Conservation (phyloP, 176 grass and related monocot genomes). For the Areca catechu region DNA sequence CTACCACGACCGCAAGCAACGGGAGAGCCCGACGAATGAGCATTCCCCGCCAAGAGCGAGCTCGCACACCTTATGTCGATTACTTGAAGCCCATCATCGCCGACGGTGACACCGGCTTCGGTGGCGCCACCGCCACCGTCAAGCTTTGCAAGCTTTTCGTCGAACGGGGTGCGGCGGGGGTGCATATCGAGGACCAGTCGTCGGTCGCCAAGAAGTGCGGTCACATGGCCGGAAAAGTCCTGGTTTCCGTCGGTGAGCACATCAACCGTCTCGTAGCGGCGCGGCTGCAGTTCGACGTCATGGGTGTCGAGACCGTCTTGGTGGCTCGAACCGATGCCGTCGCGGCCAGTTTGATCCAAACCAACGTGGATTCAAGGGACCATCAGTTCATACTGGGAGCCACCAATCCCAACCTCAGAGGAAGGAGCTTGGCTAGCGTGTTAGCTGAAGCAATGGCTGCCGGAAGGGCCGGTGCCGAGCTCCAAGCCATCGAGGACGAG, state of each 20-base stretch:
- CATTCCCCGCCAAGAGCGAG: constrained; percentile 36
- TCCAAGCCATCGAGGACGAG: constrained; percentile 69
- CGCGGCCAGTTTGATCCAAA: constrained; percentile 76
- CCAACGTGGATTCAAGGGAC: constrained; percentile 77
- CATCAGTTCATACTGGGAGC: constrained; percentile 86
- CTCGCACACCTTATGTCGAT: constrained; percentile 33
- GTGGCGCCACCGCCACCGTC: constrained; percentile 72
- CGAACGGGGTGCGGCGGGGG: constrained; percentile 75
- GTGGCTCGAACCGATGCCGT: constrained; percentile 80
- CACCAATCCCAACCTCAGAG: constrained; percentile 39
- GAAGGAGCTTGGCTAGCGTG: constrained; percentile 24
- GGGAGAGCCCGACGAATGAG: constrained; percentile 77
- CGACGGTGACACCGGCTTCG: constrained; percentile 80
- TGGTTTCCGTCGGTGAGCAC: constrained; percentile 63
- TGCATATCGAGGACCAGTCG: constrained; percentile 93
- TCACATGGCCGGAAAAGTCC: constrained; percentile 92
- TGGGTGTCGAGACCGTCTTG: constrained; percentile 81
- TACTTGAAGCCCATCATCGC: constrained; percentile 77
- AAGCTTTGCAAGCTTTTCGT: constrained; percentile 98
- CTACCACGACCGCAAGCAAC: constrained; percentile 83
- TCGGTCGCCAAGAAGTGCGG: constrained; percentile 85
- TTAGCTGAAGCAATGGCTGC: constrained; percentile 42
- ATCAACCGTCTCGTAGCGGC: constrained; percentile 87
- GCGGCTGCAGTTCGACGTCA: constrained; percentile 84
- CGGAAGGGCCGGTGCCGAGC: constrained; percentile 44